These are phyloP conservation scores for Solanum gandarillasii DNA, from an alignment of 257 asterid species.

Conservation along the genomic window DNA sequence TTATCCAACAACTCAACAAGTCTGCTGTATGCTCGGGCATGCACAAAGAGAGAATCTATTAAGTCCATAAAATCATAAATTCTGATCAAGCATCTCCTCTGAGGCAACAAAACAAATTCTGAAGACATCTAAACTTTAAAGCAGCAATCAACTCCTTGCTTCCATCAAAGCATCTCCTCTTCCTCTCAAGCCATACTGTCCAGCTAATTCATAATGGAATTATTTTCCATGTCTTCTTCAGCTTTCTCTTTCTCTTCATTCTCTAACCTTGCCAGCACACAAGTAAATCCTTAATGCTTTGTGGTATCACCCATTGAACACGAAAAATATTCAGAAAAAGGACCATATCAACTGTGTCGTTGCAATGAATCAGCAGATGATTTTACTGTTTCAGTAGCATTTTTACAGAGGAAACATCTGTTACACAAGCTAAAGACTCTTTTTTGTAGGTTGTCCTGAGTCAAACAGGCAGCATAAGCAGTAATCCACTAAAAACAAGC, in stretches of 20 bases:
- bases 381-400: background rate
- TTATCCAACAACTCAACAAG: background rate
- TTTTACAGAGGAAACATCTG: background rate
- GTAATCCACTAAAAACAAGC: background rate
- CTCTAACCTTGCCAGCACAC: background rate
- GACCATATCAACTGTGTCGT: background rate
- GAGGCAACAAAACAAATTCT: background rate
- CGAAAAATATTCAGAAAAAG: background rate
- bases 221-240: background rate
- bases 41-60: background rate
- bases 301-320: background rate
- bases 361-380: background rate
- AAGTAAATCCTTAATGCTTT: background rate
- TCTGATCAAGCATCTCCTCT: background rate
- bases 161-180: background rate
- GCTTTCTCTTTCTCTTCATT: background rate
- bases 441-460: background rate
- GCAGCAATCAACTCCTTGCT: background rate
- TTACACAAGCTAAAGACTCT: background rate
- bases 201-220: background rate
- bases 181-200: background rate
- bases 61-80: background rate
- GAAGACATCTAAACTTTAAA: background rate
- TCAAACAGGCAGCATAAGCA: background rate
- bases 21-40: background rate